A percentile compares a stretch with the other conserved stretches of the same genome.
Evolutionary conservation across 345 rosid genomes (phyloP).

Genomic region (Linum lewisii): DNA sequence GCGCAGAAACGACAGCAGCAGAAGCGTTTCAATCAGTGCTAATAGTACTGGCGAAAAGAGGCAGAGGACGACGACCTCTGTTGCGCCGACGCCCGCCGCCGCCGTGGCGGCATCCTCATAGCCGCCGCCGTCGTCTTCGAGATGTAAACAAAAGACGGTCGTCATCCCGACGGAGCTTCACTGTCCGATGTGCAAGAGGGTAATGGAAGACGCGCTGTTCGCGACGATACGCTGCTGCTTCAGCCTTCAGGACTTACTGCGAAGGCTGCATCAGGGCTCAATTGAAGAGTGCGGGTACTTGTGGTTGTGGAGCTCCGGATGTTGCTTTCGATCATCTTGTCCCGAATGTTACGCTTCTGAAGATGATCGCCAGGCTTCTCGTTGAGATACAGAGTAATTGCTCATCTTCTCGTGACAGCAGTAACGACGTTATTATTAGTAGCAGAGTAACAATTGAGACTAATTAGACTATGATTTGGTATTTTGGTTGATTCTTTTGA

Average conservation of each 20-base stretch:
- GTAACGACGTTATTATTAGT: no score
- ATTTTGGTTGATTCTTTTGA: no score
- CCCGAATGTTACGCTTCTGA: not conserved
- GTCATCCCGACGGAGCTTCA: slow-evolving; percentile 1
- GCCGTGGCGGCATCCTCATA: no score
- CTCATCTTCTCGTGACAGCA: no score
- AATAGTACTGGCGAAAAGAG: not conserved
- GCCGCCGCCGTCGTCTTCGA: not conserved
- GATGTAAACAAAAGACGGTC: no score
- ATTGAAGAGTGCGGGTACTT: not conserved
- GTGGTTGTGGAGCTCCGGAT: not conserved
- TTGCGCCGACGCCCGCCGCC: no score
- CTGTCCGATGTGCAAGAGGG: not conserved
- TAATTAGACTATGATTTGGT: no score
- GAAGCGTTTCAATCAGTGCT: no score
- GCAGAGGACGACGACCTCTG: not conserved
- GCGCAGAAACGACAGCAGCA: not conserved
- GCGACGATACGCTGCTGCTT: not conserved
- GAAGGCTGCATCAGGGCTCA: not conserved
- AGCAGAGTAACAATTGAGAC: no score
- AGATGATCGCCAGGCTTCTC: no score
- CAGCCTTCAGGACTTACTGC: slow-evolving; percentile 4
- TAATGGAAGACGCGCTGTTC: not conserved
- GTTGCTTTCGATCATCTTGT: not conserved
- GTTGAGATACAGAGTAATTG: no score